Evolutionary conservation across 208 protist species (phyloP).

Genomic region (Acanthamoeba quina): DNA sequence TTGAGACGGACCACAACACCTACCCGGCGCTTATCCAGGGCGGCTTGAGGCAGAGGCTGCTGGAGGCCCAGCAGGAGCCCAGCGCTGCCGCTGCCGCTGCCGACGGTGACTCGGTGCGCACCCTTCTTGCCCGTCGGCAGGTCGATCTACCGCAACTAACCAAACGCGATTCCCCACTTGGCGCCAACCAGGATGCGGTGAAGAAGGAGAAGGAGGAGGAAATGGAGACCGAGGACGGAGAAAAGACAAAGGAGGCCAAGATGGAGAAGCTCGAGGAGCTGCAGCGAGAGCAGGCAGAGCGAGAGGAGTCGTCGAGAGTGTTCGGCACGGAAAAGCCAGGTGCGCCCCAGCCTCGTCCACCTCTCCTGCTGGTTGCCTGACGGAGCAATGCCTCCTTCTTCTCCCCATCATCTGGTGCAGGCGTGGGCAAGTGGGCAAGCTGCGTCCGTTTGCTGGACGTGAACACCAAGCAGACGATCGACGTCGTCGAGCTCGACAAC

Average conservation of each 20-base stretch:
- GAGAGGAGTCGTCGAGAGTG: not conserved
- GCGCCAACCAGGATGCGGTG: not conserved
- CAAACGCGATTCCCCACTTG: too few species aligned
- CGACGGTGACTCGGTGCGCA: not conserved
- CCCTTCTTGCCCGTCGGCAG: not conserved
- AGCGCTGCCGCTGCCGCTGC: not conserved
- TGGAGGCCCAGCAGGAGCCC: constrained; percentile 61
- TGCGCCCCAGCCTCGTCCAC: not conserved
- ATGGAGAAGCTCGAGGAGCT: constrained; percentile 33
- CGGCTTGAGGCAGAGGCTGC: not conserved
- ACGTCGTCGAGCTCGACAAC: constrained; percentile 85
- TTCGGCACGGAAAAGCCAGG: constrained; percentile 70
- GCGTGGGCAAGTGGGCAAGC: constrained; percentile 88
- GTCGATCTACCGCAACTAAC: too few species aligned
- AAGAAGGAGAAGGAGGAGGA: constrained; percentile 65
- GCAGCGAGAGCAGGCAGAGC: constrained; percentile 51
- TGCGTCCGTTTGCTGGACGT: constrained; percentile 89
- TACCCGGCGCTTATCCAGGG: constrained; percentile 65
- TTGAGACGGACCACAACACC: constrained; percentile 91
- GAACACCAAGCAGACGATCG: constrained; percentile 74
- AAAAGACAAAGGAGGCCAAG: constrained; percentile 77
- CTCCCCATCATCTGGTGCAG: not conserved
- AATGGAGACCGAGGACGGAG: constrained; percentile 57
- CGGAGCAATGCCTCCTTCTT: too few species aligned
- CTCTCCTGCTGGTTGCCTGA: not conserved